A percentile compares a stretch with the other conserved stretches of the same genome.
Conservation (phyloP, 495 filamentous ascomycete species). For the Tuber aestivum region DNA sequence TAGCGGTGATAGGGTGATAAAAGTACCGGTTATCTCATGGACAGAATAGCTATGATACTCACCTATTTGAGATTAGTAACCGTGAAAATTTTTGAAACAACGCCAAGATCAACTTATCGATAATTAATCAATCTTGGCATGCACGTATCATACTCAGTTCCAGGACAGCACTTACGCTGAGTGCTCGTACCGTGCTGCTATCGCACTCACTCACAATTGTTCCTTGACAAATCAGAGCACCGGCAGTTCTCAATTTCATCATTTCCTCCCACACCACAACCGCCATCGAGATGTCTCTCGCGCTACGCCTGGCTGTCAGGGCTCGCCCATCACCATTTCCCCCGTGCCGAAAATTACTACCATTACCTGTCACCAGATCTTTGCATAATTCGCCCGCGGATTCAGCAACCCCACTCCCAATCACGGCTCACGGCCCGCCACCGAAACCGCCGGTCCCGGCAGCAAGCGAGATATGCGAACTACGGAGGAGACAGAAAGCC, state of each 20-base stretch:
- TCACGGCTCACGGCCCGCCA: constrained; percentile 77
- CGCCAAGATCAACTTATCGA: too few species aligned
- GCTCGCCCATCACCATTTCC: not conserved
- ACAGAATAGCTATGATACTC: too few species aligned
- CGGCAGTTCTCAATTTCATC: not conserved
- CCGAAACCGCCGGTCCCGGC: constrained; percentile 65
- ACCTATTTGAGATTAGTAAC: too few species aligned
- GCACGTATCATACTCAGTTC: not conserved
- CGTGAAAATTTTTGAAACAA: too few species aligned
- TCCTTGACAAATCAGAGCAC: not conserved
- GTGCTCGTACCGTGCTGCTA: too few species aligned
- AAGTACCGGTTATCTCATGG: too few species aligned
- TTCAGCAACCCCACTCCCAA: constrained; percentile 57
- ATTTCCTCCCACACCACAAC: not conserved
- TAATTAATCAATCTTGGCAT: not conserved
- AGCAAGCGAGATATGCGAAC: constrained; percentile 47
- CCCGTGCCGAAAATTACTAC: not conserved
- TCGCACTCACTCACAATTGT: too few species aligned
- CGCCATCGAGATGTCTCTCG: not conserved
- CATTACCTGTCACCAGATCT: constrained; percentile 27
- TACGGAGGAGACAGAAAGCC: constrained; percentile 47
- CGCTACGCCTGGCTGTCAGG: not conserved
- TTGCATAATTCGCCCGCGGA: constrained; percentile 53
- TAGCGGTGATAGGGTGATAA: too few species aligned
- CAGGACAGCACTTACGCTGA: too few species aligned